phyloP scores from a whole-genome alignment of 352 stramenopile genomes.

The Peronospora tabacina region DNA sequence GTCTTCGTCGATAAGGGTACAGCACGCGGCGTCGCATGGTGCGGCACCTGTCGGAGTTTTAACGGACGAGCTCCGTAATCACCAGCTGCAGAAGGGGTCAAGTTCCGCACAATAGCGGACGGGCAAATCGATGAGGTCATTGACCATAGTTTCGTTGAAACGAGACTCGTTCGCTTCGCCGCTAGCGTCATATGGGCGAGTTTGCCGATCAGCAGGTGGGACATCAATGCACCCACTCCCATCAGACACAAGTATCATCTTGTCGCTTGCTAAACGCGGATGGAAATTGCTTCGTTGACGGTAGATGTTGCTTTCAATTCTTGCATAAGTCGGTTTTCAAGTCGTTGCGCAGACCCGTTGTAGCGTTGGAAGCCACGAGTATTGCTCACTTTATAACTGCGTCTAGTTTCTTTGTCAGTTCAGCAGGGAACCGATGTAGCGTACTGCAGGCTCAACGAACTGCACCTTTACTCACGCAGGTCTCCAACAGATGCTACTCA shows the following conservation, averaged over 20 bases:
- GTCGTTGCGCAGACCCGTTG: no score
- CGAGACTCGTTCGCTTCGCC: constrained; percentile 70
- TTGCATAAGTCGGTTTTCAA: no score
- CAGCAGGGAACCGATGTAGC: no score
- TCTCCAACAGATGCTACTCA: constrained; percentile 74
- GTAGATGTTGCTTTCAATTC: no score
- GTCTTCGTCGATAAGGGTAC: no score
- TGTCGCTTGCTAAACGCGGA: constrained; percentile 62
- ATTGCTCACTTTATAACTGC: no score
- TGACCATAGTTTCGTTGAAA: constrained; percentile 76
- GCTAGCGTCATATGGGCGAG: constrained; percentile 41
- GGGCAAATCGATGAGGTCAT: constrained; percentile 75
- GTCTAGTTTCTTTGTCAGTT: no score
- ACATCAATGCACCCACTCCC: constrained; percentile 52
- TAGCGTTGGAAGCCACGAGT: no score
- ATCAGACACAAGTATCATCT: constrained; percentile 69
- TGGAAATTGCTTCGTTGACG: constrained; percentile 8
- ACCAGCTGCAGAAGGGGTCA: constrained; percentile 62
- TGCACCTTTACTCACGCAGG: constrained; percentile 59
- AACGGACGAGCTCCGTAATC: constrained; percentile 53
- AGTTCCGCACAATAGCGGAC: constrained; percentile 58
- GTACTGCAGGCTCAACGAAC: constrained; percentile 11
- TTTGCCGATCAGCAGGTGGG: constrained; percentile 57
- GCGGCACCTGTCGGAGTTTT: constrained; percentile 60
- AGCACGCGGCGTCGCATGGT: no score